These are phyloP conservation scores for Pythium aquatile DNA, from an alignment of 352 stramenopile species.

Conservation along the genomic window DNA sequence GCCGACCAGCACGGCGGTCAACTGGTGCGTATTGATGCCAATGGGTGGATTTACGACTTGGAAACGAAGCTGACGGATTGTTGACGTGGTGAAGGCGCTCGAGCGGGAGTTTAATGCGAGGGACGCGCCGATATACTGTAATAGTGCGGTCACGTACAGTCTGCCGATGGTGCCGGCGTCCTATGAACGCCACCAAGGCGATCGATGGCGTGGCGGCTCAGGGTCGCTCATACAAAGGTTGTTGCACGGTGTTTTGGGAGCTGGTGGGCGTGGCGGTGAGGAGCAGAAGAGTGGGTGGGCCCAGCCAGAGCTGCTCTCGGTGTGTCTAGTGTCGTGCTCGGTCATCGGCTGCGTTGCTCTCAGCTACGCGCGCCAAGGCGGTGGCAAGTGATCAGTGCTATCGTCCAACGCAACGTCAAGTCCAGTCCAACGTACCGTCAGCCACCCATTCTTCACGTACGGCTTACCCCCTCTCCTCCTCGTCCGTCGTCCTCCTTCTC, in stretches of 20 bases:
- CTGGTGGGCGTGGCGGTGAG: slow-evolving; percentile 14
- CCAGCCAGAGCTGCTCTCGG: slow-evolving; percentile 46
- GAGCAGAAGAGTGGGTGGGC: slow-evolving; percentile 40
- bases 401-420: neutral
- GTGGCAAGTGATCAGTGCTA: slow-evolving; percentile 1
- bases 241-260: slow-evolving; percentile 18
- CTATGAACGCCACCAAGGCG: neutral
- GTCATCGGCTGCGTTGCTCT: slow-evolving; percentile 45
- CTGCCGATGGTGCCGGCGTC: slow-evolving; percentile 3
- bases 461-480: slow-evolving; percentile 6
- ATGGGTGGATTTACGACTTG: neutral
- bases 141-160: slow-evolving; percentile 27
- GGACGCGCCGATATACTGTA: slow-evolving; percentile 49
- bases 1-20: slow-evolving; percentile 51
- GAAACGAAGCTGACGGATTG: neutral
- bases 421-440: neutral
- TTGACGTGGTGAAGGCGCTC: slow-evolving; percentile 18
- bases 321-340: slow-evolving; percentile 56
- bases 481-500: slow-evolving; percentile 1
- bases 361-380: slow-evolving; percentile 19
- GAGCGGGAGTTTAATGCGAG: slow-evolving; percentile 44
- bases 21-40: slow-evolving; percentile 31
- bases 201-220: neutral
- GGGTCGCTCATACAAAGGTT: slow-evolving; percentile 29
- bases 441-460: slow-evolving; percentile 5